Conservation (phyloP, 305 asterid species). For the Salvia sclarea region DNA sequence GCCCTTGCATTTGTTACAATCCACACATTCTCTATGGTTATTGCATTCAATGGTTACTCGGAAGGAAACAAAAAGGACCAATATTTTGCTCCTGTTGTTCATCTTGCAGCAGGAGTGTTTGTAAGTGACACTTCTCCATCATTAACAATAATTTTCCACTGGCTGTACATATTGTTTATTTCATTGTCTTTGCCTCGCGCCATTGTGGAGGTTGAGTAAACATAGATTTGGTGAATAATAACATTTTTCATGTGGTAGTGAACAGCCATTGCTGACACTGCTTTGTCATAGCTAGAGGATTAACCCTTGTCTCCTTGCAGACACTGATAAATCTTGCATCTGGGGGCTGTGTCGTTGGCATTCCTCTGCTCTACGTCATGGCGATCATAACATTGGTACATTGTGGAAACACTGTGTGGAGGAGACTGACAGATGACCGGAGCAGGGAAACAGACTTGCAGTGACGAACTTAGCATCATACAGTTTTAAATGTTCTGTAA, state of each 20-base stretch:
- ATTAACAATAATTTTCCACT: neutral
- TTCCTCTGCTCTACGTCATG: slow-evolving; percentile 70
- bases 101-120: slow-evolving; percentile 78
- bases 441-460: slow-evolving; percentile 43
- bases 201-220: slow-evolving; percentile 13
- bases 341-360: slow-evolving; percentile 81
- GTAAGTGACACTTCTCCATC: slow-evolving; percentile 55
- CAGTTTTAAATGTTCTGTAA: neutral
- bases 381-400: slow-evolving; percentile 58
- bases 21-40: slow-evolving; percentile 97
- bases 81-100: slow-evolving; percentile 73
- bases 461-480: slow-evolving; percentile 24
- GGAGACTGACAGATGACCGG: slow-evolving; percentile 55
- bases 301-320: slow-evolving; percentile 45
- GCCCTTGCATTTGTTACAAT: slow-evolving; percentile 93
- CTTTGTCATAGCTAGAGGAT: slow-evolving; percentile 12
- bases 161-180: slow-evolving; percentile 5
- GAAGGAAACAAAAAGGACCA: slow-evolving; percentile 74
- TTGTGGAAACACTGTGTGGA: slow-evolving; percentile 77
- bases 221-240: slow-evolving; percentile 5
- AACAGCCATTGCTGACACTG: neutral
- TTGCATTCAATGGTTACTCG: slow-evolving; percentile 82
- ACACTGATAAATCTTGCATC: slow-evolving; percentile 74
- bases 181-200: slow-evolving; percentile 20
- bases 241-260: neutral